Evolutionary conservation across 805 yeast species (phyloP).

Genomic region (Tetrapisispora phaffii): DNA sequence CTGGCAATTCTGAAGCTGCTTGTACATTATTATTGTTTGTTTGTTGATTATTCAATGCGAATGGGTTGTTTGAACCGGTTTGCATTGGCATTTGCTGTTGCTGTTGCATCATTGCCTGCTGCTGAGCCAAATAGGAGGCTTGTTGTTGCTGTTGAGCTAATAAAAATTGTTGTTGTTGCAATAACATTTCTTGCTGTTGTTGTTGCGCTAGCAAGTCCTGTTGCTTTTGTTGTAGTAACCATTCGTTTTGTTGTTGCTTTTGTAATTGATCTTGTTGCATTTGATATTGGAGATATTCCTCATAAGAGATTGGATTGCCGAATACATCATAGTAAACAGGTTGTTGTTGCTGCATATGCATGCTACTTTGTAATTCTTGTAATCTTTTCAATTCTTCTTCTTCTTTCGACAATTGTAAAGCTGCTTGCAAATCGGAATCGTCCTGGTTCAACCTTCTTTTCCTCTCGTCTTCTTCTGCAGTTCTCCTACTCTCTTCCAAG

Average conservation of each 20-base stretch:
- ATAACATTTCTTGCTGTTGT: constrained; percentile 23
- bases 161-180: constrained; percentile 21
- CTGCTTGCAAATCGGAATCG: constrained; percentile 25
- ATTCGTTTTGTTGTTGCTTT: constrained; percentile 25
- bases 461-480: constrained; percentile 76
- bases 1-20: constrained; percentile 4
- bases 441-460: constrained; percentile 33
- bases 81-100: constrained; percentile 43
- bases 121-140: constrained; percentile 22
- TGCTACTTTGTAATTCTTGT: constrained; percentile 21
- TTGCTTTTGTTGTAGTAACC: constrained; percentile 13
- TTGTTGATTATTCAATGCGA: constrained; percentile 37
- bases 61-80: constrained; percentile 74
- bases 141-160: constrained; percentile 21
- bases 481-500: constrained; percentile 63
- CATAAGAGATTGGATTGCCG: constrained; percentile 31
- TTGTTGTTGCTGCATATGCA: constrained; percentile 19
- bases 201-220: constrained; percentile 21
- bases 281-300: constrained; percentile 28
- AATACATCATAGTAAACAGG: constrained; percentile 28
- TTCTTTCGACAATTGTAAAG: constrained; percentile 25
- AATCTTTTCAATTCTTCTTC: constrained; percentile 26
- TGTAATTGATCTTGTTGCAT: constrained; percentile 27
- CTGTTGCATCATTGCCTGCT: constrained; percentile 26
- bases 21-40: background rate